Evolutionary conservation across 1,139 yeast genomes (phyloP), one percentile per base, ranked within the genome.

Genomic region (Candida gigantensis): DNA sequence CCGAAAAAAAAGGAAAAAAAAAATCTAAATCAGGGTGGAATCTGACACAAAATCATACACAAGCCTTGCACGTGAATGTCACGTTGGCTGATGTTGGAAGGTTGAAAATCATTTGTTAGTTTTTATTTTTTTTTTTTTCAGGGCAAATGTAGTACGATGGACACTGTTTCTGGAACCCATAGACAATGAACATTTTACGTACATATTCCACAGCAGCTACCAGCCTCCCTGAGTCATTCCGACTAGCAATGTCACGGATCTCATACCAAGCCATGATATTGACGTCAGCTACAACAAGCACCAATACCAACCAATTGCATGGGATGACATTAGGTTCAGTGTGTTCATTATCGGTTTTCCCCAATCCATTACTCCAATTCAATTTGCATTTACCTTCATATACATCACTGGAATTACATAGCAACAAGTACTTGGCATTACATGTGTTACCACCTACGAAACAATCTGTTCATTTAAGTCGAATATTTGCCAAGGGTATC

Each of bases 261-360:
- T 52, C 72, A 16, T 58, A 70, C 5, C 77, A 65, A 38, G 75
- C 76, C 5, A 70, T 70, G 76, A 60, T 71, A 5, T 50, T 66
- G 28, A 65, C 71, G 6, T 42, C 49, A 6, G 47, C 35, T 2
- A 34, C 40, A 7, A 24, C n/a, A n/a, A n/a, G n/a, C n/a, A n/a
- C 33, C 12, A 13, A 17, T 18, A 9, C 10, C 8, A 39, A 47
- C 11, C 51, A 53, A n/a, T 57, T 67, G 33, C 82, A 77, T 50
- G 97, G 96, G 1, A 79, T 86, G 69, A 86, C 96, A 0, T 63
- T 89, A 3, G 83, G 95, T 2, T 85, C 95, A 0, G 87, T 86
- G 27, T 77, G 87, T 12, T 87, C 96, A 1, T 62, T 89, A 10
- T 79, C 94, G 1, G 74, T 86, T 21, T 68, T 72, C 36, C 96